Percentiles rank a stretch among this genome's conserved stretches.
Conservation (phyloP, 2,329 filamentous ascomycete genomes). For the Phialemoniopsis sp. region DNA sequence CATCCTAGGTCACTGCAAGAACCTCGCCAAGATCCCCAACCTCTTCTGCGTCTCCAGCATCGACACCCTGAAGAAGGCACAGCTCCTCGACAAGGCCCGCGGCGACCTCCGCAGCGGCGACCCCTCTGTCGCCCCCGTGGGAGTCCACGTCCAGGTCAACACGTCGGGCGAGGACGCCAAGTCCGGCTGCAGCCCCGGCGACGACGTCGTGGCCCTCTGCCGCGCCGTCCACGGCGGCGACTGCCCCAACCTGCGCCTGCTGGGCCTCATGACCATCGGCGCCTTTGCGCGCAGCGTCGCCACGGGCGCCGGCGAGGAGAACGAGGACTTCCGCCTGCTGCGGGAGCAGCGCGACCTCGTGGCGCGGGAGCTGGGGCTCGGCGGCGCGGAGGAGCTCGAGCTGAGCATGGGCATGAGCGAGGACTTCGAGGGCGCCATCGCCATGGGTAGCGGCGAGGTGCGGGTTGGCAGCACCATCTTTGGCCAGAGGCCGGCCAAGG, state of each 20-base stretch:
- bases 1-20: conserved; percentile 77
- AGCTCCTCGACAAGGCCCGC: conserved; percentile 73
- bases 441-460: conserved; percentile 81
- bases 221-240: conserved; percentile 58
- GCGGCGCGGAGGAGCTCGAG: conserved; percentile 58
- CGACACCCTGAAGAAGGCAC: conserved; percentile 83
- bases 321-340: conserved; percentile 80
- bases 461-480: conserved; percentile 94
- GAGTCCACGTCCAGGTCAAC: conserved; percentile 90
- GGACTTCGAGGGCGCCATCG: conserved; percentile 87
- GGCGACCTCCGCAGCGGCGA: conserved; percentile 38
- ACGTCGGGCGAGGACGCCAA: conserved; percentile 86
- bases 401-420: conserved; percentile 99
- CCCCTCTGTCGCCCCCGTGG: conserved; percentile 38
- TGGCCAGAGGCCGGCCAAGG: conserved; percentile 73
- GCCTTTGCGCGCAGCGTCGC: conserved; percentile 82
- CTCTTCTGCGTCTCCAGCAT: conserved; percentile 90
- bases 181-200: conserved; percentile 70
- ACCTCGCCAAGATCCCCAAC: conserved; percentile 80
- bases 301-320: conserved; percentile 71
- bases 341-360: conserved; percentile 68
- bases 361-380: conserved; percentile 52
- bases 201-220: conserved; percentile 61
- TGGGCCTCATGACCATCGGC: conserved; percentile 95
- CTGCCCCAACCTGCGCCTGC: conserved; percentile 69